These are phyloP conservation scores for Boletales sp. DNA, from an alignment of 768 basidiomycete species.

Conservation along the genomic window DNA sequence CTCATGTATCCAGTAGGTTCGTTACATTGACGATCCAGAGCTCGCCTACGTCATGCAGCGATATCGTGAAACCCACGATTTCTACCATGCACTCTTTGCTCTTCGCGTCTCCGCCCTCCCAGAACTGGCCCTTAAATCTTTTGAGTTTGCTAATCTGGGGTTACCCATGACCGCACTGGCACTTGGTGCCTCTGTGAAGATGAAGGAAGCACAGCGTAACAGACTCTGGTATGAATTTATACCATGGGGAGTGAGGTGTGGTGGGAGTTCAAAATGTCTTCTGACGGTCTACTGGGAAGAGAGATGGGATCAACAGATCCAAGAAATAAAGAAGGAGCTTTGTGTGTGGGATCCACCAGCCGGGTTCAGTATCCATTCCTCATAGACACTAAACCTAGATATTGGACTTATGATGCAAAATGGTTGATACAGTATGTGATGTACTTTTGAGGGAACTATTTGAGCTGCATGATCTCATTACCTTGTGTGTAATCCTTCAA, in stretches of 20 bases:
- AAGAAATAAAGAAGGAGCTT: slow-evolving; percentile 80
- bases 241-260: slow-evolving; percentile 89
- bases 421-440: too few species aligned
- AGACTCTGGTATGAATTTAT: slow-evolving; percentile 77
- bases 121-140: slow-evolving; percentile 91
- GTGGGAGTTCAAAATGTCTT: slow-evolving; percentile 67
- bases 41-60: slow-evolving; percentile 97
- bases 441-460: too few species aligned
- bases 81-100: slow-evolving; percentile 89
- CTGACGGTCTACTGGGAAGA: slow-evolving; percentile 97
- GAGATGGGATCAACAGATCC: slow-evolving; percentile 81
- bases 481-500: too few species aligned
- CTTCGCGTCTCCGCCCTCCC: slow-evolving; percentile 88
- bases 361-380: slow-evolving; percentile 16
- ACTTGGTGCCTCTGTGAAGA: slow-evolving; percentile 44
- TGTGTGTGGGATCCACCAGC: slow-evolving; percentile 80
- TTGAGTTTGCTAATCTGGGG: slow-evolving; percentile 90
- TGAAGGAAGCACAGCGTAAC: slow-evolving; percentile 41
- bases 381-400: too few species aligned
- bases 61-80: slow-evolving; percentile 97
- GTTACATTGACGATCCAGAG: slow-evolving; percentile 92
- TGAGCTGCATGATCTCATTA: too few species aligned
- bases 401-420: too few species aligned
- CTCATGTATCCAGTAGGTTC: slow-evolving; percentile 55
- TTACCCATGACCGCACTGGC: slow-evolving; percentile 86